Evolutionary conservation across 805 yeast genomes (phyloP), one percentile per base, ranked within the genome.

Genomic region (Candida easanensis): DNA sequence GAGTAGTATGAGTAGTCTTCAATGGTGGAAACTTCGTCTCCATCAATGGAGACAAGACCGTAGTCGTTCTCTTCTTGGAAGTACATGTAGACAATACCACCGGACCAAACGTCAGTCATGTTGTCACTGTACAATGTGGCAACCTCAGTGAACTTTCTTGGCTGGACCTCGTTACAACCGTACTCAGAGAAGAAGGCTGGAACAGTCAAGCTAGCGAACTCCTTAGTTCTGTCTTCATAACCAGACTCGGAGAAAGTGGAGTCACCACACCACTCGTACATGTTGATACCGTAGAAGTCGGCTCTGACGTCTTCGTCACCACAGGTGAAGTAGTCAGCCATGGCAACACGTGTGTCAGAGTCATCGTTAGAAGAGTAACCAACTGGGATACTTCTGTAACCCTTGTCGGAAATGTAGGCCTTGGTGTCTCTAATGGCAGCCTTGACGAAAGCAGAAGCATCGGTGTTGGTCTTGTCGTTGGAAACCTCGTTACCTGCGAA

Each of bases 31-130:
- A 81, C 84, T n/a, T 63, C 47, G 47, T 59, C 61, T 52, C 61
- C 63, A 41, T 64, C 67, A 49, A 80, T 64, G 41, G 77, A 51
- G 41, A 84, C 90, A 60, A 84, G 74, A 70, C 95, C 91, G 60
- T 83, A 84, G 56, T 84, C 64, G 69, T 84, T 84, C 43, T 68
- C 69, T 70, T 85, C 91, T 70, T 85, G 75, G 68, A 79, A 85
- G 70, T 84, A 85, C 90, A 84, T 80, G 71, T 84, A 85, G 42
- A 84, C 91, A 60, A 85, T 84, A 77, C 91, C 95, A 69, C 95
- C 91, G 39, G 91, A 84, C 93, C 91, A 85, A 48, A 83, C 83
- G 63, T 74, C 84, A 51, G 89, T 84, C 95, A 85, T 85, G 31
- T 84, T 70, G 39, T 63, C 61, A 51, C 82, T 70, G 68, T 75